Evolutionary conservation across 2,329 filamentous ascomycete genomes (phyloP), one percentile per base, ranked within the genome.

Genomic region (Drechslerella stenobrocha): DNA sequence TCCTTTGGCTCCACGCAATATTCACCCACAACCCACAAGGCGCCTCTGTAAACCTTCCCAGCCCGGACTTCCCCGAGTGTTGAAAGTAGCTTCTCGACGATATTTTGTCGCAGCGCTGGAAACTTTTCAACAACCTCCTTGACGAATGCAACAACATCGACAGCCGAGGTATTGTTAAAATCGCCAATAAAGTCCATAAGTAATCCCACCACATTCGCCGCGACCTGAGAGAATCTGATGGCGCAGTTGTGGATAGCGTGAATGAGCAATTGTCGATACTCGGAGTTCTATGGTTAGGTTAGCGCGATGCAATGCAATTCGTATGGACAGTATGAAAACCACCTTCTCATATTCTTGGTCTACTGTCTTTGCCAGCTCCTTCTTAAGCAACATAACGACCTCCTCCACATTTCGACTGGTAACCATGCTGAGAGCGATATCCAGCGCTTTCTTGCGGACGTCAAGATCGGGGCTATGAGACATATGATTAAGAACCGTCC

Each of bases 121-220:
- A 97, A 98, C 75, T 95, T 96, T 79, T 98, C 93, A 4, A 97
- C 92, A 2, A 98, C 93, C 76, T 98, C 93, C 79, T 98, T 98
- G 70, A 98, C 91, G 75, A 98, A 98, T 57, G 90, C 91, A 75
- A 98, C 97, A 55, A 98, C 92, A 77, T 98, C 93, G 26, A 98
- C 89, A 0, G 93, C 93, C 1, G 92, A 96, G 44, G 89, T 88
- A 75, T 95, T 96, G 80, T 95, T 97, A 77, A 97, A 96, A 77
- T 98, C 93, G 52, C 89, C 90, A 74, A 98, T 96, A 76, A 97
- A 97, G 77, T 98, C 93, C 93, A 98, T 98, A 55, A 98, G 83
- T 44, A 96, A 83, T 71, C 93, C 93, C 56, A 98, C 93, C 13
- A 98, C 93, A 75, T 90, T 97, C 45, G 92, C 89, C 23, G 93